Conservation (phyloP, 1,284 basidiomycete genomes). For the Peniophora sp. region DNA sequence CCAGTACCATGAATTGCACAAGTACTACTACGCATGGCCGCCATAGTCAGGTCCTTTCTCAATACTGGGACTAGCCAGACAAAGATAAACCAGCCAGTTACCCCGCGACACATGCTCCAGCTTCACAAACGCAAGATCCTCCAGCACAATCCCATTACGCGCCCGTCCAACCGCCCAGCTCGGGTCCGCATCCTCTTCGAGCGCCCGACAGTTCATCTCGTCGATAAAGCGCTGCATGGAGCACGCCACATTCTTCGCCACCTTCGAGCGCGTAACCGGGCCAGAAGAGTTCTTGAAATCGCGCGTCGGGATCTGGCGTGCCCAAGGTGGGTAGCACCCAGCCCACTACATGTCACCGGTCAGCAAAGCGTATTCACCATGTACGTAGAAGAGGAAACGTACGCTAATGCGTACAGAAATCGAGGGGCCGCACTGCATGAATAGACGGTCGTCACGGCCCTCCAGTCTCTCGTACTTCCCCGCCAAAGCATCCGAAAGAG, state of each 20-base stretch:
- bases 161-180: slow-evolving; percentile 52
- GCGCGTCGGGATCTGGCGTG: slow-evolving; percentile 68
- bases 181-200: slow-evolving; percentile 54
- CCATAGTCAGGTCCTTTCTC: too few relatives aligned
- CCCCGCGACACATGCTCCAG: slow-evolving; percentile 75
- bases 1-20: too few relatives aligned
- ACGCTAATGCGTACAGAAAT: slow-evolving; percentile 66
- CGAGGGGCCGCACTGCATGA: slow-evolving; percentile 62
- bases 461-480: slow-evolving; percentile 33
- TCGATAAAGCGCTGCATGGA: slow-evolving; percentile 29
- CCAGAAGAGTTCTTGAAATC: slow-evolving; percentile 68
- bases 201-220: slow-evolving; percentile 22
- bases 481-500: slow-evolving; percentile 42
- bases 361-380: too few relatives aligned
- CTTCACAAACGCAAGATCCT: slow-evolving; percentile 61
- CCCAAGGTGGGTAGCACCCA: slow-evolving; percentile 43
- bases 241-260: slow-evolving; percentile 64
- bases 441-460: slow-evolving; percentile 54
- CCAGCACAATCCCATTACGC: slow-evolving; percentile 39
- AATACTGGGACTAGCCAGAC: slow-evolving; percentile 25
- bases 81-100: slow-evolving; percentile 69
- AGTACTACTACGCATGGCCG: too few relatives aligned
- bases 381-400: too few relatives aligned
- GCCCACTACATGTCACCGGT: slow-evolving; percentile 23
- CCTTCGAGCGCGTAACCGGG: slow-evolving; percentile 58